These are phyloP conservation scores for Hortaea werneckii DNA, from an alignment of 2,329 filamentous ascomycete genomes.

Conservation along the genomic window DNA sequence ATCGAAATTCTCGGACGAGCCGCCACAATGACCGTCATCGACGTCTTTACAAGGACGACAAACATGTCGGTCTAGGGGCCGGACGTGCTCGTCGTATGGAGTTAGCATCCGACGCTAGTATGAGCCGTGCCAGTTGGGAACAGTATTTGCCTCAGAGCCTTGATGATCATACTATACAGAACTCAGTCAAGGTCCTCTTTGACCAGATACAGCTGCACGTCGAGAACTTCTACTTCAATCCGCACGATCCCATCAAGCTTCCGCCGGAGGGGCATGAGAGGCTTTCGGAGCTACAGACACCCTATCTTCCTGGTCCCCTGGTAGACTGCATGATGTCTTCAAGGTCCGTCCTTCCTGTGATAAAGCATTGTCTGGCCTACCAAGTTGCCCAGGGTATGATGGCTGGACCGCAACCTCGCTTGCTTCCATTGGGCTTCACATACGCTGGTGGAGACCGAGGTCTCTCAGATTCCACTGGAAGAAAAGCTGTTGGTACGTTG, in stretches of 20 bases:
- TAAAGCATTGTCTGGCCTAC: slow-evolving; percentile 2
- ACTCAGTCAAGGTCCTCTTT: slow-evolving; percentile 21
- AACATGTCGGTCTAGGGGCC: background rate
- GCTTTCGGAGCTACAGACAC: background rate
- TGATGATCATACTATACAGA: slow-evolving; percentile 22
- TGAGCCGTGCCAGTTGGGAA: slow-evolving; percentile 1
- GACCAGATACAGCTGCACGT: slow-evolving; percentile 27
- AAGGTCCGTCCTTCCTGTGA: background rate
- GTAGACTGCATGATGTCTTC: background rate
- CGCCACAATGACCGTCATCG: background rate
- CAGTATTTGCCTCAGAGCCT: slow-evolving; percentile 20
- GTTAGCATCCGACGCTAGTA: background rate
- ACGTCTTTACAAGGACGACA: background rate
- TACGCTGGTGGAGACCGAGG: background rate
- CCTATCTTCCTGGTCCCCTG: background rate
- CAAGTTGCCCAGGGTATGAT: background rate
- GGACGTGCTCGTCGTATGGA: too few relatives aligned
- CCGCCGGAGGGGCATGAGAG: background rate
- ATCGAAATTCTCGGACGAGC: background rate
- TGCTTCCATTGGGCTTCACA: background rate
- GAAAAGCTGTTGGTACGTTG: background rate
- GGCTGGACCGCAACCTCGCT: background rate
- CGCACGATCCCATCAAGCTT: background rate
- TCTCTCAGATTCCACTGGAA: background rate
- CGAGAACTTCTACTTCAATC: slow-evolving; percentile 27